Evolutionary conservation across 2,329 filamentous ascomycete genomes (phyloP).

Genomic region (Xylariaceae sp.): DNA sequence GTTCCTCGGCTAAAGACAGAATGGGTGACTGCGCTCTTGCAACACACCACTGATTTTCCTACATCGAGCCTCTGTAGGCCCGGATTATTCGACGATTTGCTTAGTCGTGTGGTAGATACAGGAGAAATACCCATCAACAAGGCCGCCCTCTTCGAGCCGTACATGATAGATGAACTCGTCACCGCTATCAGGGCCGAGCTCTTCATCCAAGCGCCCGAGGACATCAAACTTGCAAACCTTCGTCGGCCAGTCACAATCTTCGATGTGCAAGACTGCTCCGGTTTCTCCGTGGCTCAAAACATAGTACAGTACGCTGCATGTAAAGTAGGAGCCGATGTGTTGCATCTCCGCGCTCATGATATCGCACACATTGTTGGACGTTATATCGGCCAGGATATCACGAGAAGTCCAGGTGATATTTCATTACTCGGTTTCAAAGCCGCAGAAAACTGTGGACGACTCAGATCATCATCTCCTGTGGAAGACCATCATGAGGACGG

Average conservation of each 20-base stretch:
- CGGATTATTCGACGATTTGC: slow-evolving; percentile 4
- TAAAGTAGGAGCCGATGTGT: slow-evolving; percentile 58
- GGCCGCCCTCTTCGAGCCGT: slow-evolving; percentile 19
- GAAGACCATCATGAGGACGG: slow-evolving; percentile 19
- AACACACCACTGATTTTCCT: neutral
- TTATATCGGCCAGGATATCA: slow-evolving; percentile 61
- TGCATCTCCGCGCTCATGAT: slow-evolving; percentile 64
- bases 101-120: slow-evolving; percentile 5
- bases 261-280: slow-evolving; percentile 25
- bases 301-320: slow-evolving; percentile 54
- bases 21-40: slow-evolving; percentile 3
- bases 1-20: neutral
- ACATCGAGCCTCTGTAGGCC: neutral
- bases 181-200: slow-evolving; percentile 27
- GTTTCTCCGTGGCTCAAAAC: slow-evolving; percentile 21
- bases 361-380: slow-evolving; percentile 64
- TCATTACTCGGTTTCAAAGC: slow-evolving; percentile 54
- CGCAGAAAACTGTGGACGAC: slow-evolving; percentile 49
- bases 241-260: slow-evolving; percentile 30
- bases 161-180: slow-evolving; percentile 24
- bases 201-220: slow-evolving; percentile 23
- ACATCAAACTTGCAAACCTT: slow-evolving; percentile 22
- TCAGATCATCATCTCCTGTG: slow-evolving; percentile 7
- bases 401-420: slow-evolving; percentile 41
- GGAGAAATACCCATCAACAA: slow-evolving; percentile 10